A percentile compares a stretch with the other conserved stretches of the same genome.
These are phyloP conservation scores for Penicillium hesseltinei DNA, from an alignment of 2,329 filamentous ascomycete genomes.

Conservation along the genomic window DNA sequence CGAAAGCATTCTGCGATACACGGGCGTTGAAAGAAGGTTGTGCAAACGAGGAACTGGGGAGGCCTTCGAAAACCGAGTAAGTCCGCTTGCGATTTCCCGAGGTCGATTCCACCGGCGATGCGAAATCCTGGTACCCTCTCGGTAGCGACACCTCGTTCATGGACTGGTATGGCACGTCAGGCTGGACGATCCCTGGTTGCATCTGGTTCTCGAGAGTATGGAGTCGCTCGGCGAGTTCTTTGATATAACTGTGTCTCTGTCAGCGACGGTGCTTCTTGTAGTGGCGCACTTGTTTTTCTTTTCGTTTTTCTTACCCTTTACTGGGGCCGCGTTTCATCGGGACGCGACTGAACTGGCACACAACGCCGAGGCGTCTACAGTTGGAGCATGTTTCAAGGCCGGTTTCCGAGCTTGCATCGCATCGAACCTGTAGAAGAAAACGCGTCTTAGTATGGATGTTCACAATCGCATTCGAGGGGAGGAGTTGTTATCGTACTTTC, in stretches of 20 bases:
- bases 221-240: conserved; percentile 82
- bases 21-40: conserved; percentile 39
- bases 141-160: conserved; percentile 45
- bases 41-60: conserved; percentile 43
- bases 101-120: conserved; percentile 49
- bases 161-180: conserved; percentile 44
- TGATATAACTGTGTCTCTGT: conserved; percentile 67
- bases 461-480: conserved; percentile 17
- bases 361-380: conserved; percentile 72
- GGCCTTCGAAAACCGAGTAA: conserved; percentile 50
- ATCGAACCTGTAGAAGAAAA: conserved; percentile 61
- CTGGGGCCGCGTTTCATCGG: conserved; percentile 86
- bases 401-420: conserved; percentile 74
- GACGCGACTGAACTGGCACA: conserved; percentile 80
- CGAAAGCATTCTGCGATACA: conserved; percentile 36
- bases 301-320: conserved; percentile 63
- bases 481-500: conserved; percentile 52
- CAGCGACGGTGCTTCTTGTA: conserved; percentile 9
- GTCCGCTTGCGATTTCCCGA: conserved; percentile 48
- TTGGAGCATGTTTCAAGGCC: conserved; percentile 75
- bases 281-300: conserved; percentile 1
- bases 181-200: conserved; percentile 40
- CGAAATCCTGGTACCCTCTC: conserved; percentile 52
- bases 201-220: conserved; percentile 79
- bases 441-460: conserved; percentile 21